These are phyloP conservation scores for Abrus precatorius DNA, from an alignment of 306 rosid genomes.

Conservation along the genomic window DNA sequence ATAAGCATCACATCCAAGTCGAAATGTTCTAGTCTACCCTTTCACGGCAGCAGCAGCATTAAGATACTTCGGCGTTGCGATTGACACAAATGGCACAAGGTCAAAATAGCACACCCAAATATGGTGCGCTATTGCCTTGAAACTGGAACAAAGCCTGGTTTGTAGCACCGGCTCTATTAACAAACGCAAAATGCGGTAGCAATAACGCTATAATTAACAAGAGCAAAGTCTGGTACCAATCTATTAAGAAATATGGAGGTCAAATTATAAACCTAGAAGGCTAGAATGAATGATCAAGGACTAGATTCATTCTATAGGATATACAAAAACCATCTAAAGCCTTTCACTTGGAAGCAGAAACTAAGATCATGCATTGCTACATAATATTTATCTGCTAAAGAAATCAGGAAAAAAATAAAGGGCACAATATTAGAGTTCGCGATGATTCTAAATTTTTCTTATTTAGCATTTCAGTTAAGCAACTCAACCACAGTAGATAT, in stretches of 20 bases:
- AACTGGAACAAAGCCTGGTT: not conserved
- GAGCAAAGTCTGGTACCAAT: not conserved
- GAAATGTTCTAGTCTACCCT: not conserved
- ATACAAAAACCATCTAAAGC: not conserved
- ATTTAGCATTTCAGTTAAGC: slow-evolving; percentile 37
- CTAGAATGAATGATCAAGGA: not conserved
- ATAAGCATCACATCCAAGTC: not conserved
- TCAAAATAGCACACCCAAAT: not conserved
- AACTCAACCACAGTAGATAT: slow-evolving; percentile 32
- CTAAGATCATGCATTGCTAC: slow-evolving; percentile 15
- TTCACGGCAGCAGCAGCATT: not conserved
- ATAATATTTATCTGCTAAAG: slow-evolving; percentile 9
- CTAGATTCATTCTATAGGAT: not conserved
- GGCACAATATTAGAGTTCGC: not conserved
- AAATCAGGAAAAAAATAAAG: not conserved
- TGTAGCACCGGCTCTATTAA: not conserved
- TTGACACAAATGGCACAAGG: no score
- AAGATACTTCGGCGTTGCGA: not conserved
- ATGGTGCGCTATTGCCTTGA: not conserved
- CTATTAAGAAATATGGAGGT: not conserved
- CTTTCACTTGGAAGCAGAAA: slow-evolving; percentile 7
- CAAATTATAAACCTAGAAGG: not conserved
- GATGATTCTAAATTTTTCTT: slow-evolving; percentile 2
- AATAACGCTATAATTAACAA: not conserved
- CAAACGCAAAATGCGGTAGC: slow-evolving; percentile 1